Evolutionary conservation across 2,329 filamentous ascomycete genomes (phyloP), one percentile per base, ranked within the genome.

Genomic region (Phoma sp.): DNA sequence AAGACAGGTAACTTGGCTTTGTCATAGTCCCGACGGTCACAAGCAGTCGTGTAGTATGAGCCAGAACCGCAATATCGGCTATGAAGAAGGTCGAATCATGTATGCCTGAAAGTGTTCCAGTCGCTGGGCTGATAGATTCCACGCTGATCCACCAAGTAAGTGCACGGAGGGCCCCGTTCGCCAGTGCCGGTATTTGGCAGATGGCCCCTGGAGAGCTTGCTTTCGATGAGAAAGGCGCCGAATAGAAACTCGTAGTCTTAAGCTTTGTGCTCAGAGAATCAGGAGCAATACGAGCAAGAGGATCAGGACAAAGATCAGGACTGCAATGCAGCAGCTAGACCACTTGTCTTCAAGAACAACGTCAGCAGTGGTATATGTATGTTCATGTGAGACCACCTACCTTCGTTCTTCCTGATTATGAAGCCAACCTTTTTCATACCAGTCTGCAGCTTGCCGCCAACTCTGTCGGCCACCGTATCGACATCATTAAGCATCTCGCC

Each of bases 381-480:
- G 2, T 10, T 6, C 6, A 8, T 35, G 1, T 24, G 31, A 3
- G 4, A 40, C 21, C 10, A 43, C 31, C 29, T 80, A 84, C 96
- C 95, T 83, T 99, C 95, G 75, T 96, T 98, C 77, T 88, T 85
- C 74, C 88, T 85, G 69, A 97, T 90, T 55, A 99, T 88, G 75
- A 90, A 85, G 62, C 88, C 86, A 68, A 99, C 86, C 79, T 90
- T 94, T 77, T 91, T 89, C 80, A 98, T 86, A 19, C 95, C 95
- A 51, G 84, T 92, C 78, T 92, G 87, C 68, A 99, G 77, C 72
- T 95, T 88, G 1, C 91, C 90, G 13, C 91, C 90, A 1, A 99
- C 92, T 31, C 94, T 84, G 74, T 98, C 93, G 4, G 91, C 92
- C 52, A 96, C 81, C 27, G 82, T 84, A 76, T 98, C 94, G 36